Base-by-base conservation (phyloP, 257 asterid species). In the Plantago major region DNA sequence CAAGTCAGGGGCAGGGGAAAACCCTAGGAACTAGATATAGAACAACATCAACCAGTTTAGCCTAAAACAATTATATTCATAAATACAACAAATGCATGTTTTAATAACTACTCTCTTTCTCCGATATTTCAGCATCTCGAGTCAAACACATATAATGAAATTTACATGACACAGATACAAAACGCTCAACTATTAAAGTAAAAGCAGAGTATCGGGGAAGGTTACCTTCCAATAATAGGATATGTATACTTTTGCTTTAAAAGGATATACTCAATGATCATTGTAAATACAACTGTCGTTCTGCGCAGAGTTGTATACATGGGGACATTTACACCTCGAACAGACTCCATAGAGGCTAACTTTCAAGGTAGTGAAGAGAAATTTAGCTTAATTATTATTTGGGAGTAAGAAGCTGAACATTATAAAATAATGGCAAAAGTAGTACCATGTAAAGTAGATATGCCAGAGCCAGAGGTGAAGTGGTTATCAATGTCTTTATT, bases 281-380 rank as follows among this genome's bases (percentile, higher is more conserved):
- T 90, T 62, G 96, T 90, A 73, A 90, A 87, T 33, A 82, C 94
- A 30, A 90, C 95, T 0, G 98, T 88, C 22, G 96, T 90, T 74
- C 98, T 90, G 82, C 97, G 79, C 57, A 90, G 77, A 70, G 97
- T 87, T 64, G 97, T 90, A 64, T 90, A 90, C 98, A 90, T 90
- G 26, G 97, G 97, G 47, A 90, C 97, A 77, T 85, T 90, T 53
- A 90, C 96, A 30, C 89, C 98, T 18, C 95, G 86, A 70, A 90
- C 88, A 76, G 96, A 84, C 83, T 83, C 98, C 98, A 90, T 90
- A 22, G 88, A 70, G 70, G 79, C 91, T 78, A 87, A 74, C 98
- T 90, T 88, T 77, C 79, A 80, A 76, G 72, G 65, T 69, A 79
- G 82, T 72, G 42, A 69, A 74, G 65, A 76, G 48, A 71, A 65